Evolutionary conservation across 1,284 basidiomycete genomes (phyloP).

Genomic region (Neonothopanus nambi): DNA sequence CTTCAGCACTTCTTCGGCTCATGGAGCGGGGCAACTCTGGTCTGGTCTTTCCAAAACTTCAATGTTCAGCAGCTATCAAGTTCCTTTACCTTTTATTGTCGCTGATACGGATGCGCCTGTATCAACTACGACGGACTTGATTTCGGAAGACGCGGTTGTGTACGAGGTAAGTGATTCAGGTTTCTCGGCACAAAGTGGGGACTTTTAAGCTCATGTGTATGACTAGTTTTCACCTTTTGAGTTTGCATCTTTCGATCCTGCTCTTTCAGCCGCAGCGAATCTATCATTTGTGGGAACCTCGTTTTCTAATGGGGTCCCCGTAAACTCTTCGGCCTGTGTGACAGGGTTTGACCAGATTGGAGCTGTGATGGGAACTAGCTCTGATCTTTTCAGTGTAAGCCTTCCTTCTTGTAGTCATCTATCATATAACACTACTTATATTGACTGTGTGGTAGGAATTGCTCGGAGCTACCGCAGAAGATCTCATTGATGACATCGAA

Average conservation of each 20-base stretch:
- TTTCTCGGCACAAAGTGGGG: too few species aligned
- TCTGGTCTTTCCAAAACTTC: slow-evolving; percentile 21
- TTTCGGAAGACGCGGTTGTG: slow-evolving; percentile 2
- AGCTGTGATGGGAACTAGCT: slow-evolving; percentile 42
- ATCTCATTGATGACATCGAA: slow-evolving; percentile 30
- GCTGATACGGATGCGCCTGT: slow-evolving; percentile 21
- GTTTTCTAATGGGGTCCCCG: slow-evolving; percentile 1
- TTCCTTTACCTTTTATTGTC: slow-evolving; percentile 41
- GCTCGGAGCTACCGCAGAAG: too few species aligned
- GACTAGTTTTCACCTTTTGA: slow-evolving; percentile 10
- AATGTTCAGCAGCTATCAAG: slow-evolving; percentile 30
- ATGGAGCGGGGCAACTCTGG: slow-evolving; percentile 32
- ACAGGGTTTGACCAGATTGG: slow-evolving; percentile 50
- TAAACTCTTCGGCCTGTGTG: slow-evolving; percentile 41
- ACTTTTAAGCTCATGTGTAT: background rate
- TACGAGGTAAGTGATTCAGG: slow-evolving; percentile 41
- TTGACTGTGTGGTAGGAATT: too few species aligned
- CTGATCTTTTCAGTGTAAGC: slow-evolving; percentile 43
- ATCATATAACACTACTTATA: background rate
- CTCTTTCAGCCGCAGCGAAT: slow-evolving; percentile 43
- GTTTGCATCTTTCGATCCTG: slow-evolving; percentile 45
- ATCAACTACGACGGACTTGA: background rate
- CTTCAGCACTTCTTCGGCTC: slow-evolving; percentile 28
- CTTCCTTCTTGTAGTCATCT: background rate
- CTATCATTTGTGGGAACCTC: slow-evolving; percentile 44